Conservation (phyloP, 495 filamentous ascomycete genomes). For the Saxophila tyrrhenica region DNA sequence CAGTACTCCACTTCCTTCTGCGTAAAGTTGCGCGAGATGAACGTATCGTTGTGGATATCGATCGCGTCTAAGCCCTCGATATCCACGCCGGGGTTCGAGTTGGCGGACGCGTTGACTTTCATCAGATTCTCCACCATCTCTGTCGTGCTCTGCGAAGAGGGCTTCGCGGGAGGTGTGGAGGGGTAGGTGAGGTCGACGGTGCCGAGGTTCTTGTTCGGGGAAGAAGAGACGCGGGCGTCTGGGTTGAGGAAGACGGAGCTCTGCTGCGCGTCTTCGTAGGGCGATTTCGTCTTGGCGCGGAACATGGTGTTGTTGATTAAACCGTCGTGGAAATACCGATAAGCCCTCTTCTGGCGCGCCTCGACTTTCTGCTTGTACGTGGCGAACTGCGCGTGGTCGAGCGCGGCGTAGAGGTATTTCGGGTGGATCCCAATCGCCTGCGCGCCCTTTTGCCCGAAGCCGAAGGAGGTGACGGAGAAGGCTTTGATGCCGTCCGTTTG, state of each 20-base stretch:
- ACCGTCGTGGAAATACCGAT: slow-evolving; percentile 95
- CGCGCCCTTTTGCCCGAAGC: slow-evolving; percentile 97
- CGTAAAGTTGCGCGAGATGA: slow-evolving; percentile 93
- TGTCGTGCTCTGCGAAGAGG: slow-evolving; percentile 49
- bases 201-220: slow-evolving; percentile 71
- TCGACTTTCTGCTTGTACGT: slow-evolving; percentile 79
- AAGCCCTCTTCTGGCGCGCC: slow-evolving; percentile 92
- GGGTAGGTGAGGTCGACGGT: slow-evolving; percentile 65
- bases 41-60: slow-evolving; percentile 86
- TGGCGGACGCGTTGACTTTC: slow-evolving; percentile 53
- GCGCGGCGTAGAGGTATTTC: slow-evolving; percentile 88
- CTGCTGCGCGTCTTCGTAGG: slow-evolving; percentile 81
- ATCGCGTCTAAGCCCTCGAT: slow-evolving; percentile 76
- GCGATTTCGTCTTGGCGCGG: slow-evolving; percentile 81
- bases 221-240: slow-evolving; percentile 77
- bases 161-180: slow-evolving; percentile 42
- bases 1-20: slow-evolving; percentile 72
- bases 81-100: slow-evolving; percentile 84
- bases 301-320: slow-evolving; percentile 96
- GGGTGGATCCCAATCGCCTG: slow-evolving; percentile 96
- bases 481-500: slow-evolving; percentile 98
- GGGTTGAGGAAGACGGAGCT: slow-evolving; percentile 86
- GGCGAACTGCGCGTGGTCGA: slow-evolving; percentile 72
- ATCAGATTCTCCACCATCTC: slow-evolving; percentile 71
- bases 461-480: slow-evolving; percentile 97